These are phyloP conservation scores for Areca catechu DNA, from an alignment of 176 grass and related monocot genomes.

Conservation along the genomic window DNA sequence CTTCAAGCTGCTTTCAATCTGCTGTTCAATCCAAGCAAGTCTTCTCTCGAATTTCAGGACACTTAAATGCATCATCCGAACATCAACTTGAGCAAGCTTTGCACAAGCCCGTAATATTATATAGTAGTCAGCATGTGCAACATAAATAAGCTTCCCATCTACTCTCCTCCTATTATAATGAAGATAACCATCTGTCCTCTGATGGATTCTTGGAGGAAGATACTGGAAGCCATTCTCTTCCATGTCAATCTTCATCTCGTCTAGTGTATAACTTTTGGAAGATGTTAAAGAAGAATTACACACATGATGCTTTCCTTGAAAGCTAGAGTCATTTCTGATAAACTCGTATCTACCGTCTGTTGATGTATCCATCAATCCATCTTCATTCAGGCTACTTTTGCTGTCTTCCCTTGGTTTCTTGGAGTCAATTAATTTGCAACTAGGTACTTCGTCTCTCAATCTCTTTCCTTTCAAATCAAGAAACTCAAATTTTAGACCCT, in stretches of 20 bases:
- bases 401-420: constrained; percentile 1
- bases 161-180: constrained; percentile 44
- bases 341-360: constrained; percentile 1
- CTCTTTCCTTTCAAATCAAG: constrained; percentile 17
- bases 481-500: constrained; percentile 12
- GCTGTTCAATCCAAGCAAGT: constrained; percentile 52
- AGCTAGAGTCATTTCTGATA: background rate
- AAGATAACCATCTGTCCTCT: constrained; percentile 59
- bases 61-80: constrained; percentile 59
- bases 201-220: constrained; percentile 31
- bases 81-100: constrained; percentile 60
- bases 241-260: constrained; percentile 63
- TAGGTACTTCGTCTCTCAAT: constrained; percentile 22
- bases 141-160: constrained; percentile 38
- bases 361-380: background rate
- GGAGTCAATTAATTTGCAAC: constrained; percentile 1
- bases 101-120: constrained; percentile 63
- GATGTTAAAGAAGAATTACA: constrained; percentile 8
- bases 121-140: constrained; percentile 83
- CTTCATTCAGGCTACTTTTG: background rate
- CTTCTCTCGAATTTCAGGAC: constrained; percentile 71
- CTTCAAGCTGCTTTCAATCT: constrained; percentile 25
- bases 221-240: constrained; percentile 63
- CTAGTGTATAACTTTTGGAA: constrained; percentile 25
- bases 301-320: background rate